Conservation (phyloP, 352 stramenopile species). For the Phytophthora pini region DNA sequence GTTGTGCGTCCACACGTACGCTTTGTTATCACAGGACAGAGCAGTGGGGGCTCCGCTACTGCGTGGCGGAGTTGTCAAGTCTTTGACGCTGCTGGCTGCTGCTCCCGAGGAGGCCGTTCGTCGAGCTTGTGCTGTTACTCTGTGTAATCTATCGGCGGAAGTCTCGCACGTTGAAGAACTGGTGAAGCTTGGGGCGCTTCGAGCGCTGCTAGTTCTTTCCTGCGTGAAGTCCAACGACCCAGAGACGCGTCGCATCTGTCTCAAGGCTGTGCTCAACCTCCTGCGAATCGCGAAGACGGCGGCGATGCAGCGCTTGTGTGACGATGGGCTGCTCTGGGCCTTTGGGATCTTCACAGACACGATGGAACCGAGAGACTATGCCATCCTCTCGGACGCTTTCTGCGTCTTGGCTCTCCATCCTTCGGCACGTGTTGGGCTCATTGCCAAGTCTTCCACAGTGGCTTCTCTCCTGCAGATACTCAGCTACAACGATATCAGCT, state of each 20-base stretch:
- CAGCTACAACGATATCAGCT: slow-evolving; percentile 18
- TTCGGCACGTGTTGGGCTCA: slow-evolving; percentile 49
- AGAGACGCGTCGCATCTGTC: slow-evolving; percentile 74
- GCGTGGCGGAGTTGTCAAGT: slow-evolving; percentile 68
- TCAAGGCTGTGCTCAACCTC: slow-evolving; percentile 75
- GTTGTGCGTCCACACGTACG: slow-evolving; percentile 73
- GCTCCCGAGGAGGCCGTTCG: slow-evolving; percentile 77
- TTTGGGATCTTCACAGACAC: slow-evolving; percentile 64
- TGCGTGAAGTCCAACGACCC: slow-evolving; percentile 85
- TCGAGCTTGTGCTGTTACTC: slow-evolving; percentile 83
- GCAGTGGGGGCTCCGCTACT: slow-evolving; percentile 59
- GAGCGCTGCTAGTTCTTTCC: slow-evolving; percentile 87
- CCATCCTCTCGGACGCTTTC: slow-evolving; percentile 72
- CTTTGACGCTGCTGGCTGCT: slow-evolving; percentile 66
- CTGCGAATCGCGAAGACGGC: slow-evolving; percentile 44
- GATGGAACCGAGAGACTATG: slow-evolving; percentile 65
- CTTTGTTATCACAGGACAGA: slow-evolving; percentile 57
- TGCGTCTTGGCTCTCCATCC: slow-evolving; percentile 65
- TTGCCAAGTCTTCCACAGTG: slow-evolving; percentile 55
- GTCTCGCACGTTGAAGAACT: slow-evolving; percentile 91
- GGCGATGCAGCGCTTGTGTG: slow-evolving; percentile 66
- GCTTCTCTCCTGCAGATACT: slow-evolving; percentile 55
- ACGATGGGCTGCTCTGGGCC: slow-evolving; percentile 76
- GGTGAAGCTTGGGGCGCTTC: slow-evolving; percentile 87
- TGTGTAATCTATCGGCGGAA: slow-evolving; percentile 93